Conservation (phyloP, 1,139 yeast species). For the Blastobotrys raffinosifermentans region DNA sequence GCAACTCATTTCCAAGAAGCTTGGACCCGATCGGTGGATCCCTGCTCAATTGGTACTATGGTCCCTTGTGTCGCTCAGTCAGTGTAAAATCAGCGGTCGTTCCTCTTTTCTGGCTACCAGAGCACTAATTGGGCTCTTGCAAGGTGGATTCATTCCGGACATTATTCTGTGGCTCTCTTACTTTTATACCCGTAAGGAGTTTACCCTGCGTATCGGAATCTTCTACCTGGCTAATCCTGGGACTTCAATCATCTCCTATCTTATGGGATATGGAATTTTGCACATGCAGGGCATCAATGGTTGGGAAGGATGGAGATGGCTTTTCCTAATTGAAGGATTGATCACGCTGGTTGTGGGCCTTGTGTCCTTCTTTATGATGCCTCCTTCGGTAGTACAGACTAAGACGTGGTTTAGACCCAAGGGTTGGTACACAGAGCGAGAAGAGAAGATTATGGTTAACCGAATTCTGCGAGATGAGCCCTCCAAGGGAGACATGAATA, state of each 20-base stretch:
- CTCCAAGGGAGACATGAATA: conserved; percentile 61
- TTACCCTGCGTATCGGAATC: conserved; percentile 44
- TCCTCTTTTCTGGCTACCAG: conserved; percentile 40
- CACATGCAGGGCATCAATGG: conserved; percentile 37
- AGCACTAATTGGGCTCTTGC: conserved; percentile 42
- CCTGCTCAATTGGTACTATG: conserved; percentile 47
- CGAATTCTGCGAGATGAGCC: conserved; percentile 61
- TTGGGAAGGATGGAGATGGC: conserved; percentile 51
- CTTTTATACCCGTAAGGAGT: conserved; percentile 46
- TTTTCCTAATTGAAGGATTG: conserved; percentile 51
- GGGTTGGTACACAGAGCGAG: conserved; percentile 57
- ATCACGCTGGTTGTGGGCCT: conserved; percentile 47
- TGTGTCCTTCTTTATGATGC: conserved; percentile 46
- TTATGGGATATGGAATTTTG: conserved; percentile 43
- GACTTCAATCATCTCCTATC: conserved; percentile 30
- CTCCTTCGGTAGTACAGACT: conserved; percentile 53
- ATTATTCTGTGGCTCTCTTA: conserved; percentile 47
- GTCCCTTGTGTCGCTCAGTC: conserved; percentile 46
- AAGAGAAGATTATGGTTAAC: conserved; percentile 54
- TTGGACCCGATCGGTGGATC: conserved; percentile 53
- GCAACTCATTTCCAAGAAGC: conserved; percentile 44
- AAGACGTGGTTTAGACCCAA: conserved; percentile 41
- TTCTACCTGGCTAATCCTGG: conserved; percentile 33
- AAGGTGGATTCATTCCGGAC: conserved; percentile 55
- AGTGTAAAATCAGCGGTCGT: conserved; percentile 37